Evolutionary conservation across 2,329 filamentous ascomycete genomes (phyloP).

Genomic region (Ascochyta lentis): DNA sequence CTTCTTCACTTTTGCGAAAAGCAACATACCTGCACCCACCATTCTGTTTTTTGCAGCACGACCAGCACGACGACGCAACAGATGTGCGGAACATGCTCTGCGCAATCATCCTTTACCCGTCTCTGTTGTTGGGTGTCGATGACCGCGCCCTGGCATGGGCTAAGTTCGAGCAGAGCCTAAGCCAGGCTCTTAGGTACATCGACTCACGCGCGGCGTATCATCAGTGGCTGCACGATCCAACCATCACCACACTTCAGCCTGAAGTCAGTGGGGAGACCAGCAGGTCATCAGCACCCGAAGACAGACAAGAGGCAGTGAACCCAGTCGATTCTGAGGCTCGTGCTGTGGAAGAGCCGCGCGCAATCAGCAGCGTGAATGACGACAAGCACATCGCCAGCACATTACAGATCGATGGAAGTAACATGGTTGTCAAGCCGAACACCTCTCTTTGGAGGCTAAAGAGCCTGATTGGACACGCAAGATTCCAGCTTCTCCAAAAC

Average conservation of each 20-base stretch:
- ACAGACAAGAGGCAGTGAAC: neutral
- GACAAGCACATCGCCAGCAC: neutral
- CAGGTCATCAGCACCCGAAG: neutral
- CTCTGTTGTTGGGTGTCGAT: conserved; percentile 1
- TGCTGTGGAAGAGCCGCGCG: neutral
- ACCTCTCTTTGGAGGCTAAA: conserved; percentile 5
- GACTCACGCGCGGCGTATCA: conserved; percentile 1
- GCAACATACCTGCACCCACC: conserved; percentile 12
- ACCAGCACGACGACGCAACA: neutral
- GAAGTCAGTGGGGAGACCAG: too few species aligned
- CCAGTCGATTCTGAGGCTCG: neutral
- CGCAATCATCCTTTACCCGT: conserved; percentile 19
- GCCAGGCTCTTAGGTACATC: conserved; percentile 14
- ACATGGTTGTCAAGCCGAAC: neutral
- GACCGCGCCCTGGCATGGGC: conserved; percentile 14
- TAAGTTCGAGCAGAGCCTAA: conserved; percentile 9
- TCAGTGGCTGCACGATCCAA: conserved; percentile 11
- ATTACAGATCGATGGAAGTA: neutral
- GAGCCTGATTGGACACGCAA: conserved; percentile 1
- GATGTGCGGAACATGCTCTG: conserved; percentile 18
- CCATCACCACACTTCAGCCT: neutral
- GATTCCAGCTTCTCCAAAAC: neutral
- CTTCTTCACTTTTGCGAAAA: conserved; percentile 19
- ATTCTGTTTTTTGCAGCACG: conserved; percentile 21
- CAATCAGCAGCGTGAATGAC: neutral